A percentile compares a stretch with the other conserved stretches of the same genome.
Conservation (phyloP, 2,329 filamentous ascomycete species). For the Fusarium sp. region DNA sequence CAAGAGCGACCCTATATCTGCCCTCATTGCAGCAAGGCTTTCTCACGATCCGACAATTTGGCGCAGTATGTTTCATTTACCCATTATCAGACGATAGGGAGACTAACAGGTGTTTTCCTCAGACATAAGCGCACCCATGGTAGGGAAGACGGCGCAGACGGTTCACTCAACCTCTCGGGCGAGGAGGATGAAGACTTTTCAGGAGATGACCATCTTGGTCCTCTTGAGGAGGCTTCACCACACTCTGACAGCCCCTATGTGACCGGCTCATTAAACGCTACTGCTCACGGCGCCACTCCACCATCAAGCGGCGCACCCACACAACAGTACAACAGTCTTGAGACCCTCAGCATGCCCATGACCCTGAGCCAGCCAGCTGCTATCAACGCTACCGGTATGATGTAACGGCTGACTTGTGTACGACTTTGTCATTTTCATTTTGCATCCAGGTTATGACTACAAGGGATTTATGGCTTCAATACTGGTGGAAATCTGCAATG, state of each 20-base stretch:
- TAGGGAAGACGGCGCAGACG: constrained; percentile 70
- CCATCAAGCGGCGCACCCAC: constrained; percentile 41
- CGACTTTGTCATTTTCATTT: constrained; percentile 41
- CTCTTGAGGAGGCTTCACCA: constrained; percentile 82
- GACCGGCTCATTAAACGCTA: constrained; percentile 61
- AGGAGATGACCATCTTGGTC: constrained; percentile 85
- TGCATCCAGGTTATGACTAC: constrained; percentile 46
- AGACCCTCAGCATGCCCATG: constrained; percentile 73
- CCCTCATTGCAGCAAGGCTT: constrained; percentile 97
- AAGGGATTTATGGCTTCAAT: constrained; percentile 45
- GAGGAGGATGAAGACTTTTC: constrained; percentile 87
- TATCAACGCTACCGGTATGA: constrained; percentile 58
- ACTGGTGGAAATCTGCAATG: constrained; percentile 39
- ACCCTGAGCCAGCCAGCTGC: constrained; percentile 67
- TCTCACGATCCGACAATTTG: constrained; percentile 98
- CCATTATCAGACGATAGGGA: constrained; percentile 42
- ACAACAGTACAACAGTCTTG: constrained; percentile 66
- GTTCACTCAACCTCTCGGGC: constrained; percentile 72
- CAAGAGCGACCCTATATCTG: constrained; percentile 99
- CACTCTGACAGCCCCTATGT: constrained; percentile 74
- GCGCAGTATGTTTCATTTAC: constrained; percentile 80
- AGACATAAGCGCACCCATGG: constrained; percentile 86
- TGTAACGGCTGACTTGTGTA: constrained; percentile 50
- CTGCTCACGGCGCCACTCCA: constrained; percentile 50
- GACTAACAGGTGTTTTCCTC: constrained; percentile 28